Evolutionary conservation across 83 land plant species (phyloP), one percentile per base, ranked within the genome.

Genomic region (Thuja plicata): DNA sequence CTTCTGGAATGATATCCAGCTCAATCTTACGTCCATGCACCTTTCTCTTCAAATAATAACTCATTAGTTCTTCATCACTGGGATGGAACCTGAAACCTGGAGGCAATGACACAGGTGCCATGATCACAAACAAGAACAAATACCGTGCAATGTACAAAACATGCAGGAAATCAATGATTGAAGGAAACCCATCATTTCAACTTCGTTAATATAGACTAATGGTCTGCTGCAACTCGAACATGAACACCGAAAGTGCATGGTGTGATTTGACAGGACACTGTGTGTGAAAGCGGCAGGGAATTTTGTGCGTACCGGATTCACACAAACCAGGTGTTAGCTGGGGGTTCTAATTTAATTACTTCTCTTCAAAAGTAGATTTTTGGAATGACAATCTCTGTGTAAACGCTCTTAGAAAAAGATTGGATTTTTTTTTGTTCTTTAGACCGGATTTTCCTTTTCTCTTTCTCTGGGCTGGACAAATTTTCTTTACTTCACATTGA

Each of bases 31-130:
- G 85, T 34, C 90, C 90, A 48, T 91, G 89, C 11, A 91, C 87
- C 88, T 91, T 91, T 71, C 88, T 91, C 54, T 91, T 89, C 80
- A 91, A 90, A 48, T 91, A 91, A 88, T 86, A 91, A 86, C 89
- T 89, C 38, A 92, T 87, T 0, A 92, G 89, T 84, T 92, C 93
- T 78, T 92, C 93, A 85, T 92, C 93, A 1, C 91, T 92, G 12
- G 91, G 93, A 78, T 92, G 93, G 79, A 92, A 92, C 46, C 93
- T 88, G 80, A 92, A 92, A 45, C 91, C 93, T 4, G 92, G 92
- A 17, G 93, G 93, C 19, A 92, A 66, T 55, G 91, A 92, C 19
- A 89, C 91, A 21, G 95, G 93, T 0, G 93, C 93, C 95, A 94
- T 94, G 27, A 45, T 34, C 15, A 34, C 34, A 76, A 76, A 76